Conservation (phyloP, 768 basidiomycete genomes). For the Trametes meyenii region DNA sequence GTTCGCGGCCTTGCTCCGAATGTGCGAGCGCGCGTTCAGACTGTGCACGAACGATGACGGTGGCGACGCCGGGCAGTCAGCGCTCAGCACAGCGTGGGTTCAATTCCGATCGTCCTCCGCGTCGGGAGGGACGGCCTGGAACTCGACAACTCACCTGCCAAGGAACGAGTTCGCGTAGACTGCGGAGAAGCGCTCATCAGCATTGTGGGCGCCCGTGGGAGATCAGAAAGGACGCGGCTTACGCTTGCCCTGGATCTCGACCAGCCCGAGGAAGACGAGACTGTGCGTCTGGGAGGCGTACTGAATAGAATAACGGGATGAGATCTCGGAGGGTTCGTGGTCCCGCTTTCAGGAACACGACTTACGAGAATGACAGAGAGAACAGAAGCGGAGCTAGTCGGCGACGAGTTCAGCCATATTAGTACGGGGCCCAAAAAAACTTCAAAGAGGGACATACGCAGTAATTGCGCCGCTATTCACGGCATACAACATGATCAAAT, state of each 20-base stretch:
- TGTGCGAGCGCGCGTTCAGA: conserved; percentile 19
- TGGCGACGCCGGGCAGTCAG: not conserved
- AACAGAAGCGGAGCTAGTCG: conserved; percentile 15
- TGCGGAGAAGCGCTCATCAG: not conserved
- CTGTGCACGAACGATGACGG: not conserved
- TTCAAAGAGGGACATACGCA: conserved; percentile 10
- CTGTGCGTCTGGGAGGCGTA: conserved; percentile 20
- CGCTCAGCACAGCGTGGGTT: not conserved
- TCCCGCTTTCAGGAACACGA: not conserved
- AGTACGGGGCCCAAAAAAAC: not conserved
- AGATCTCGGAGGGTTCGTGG: not conserved
- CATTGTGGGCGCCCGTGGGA: not conserved
- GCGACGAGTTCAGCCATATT: not conserved
- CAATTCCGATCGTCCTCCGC: not conserved
- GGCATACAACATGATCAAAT: conserved; percentile 18
- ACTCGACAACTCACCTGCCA: conserved; percentile 11
- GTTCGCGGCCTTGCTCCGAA: conserved; percentile 12
- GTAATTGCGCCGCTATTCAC: conserved; percentile 23
- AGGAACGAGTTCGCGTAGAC: conserved; percentile 25
- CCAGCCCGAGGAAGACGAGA: conserved; percentile 23
- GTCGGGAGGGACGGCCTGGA: not conserved
- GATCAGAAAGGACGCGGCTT: not conserved
- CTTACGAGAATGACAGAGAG: conserved; percentile 19
- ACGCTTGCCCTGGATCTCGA: conserved; percentile 27
- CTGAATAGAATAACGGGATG: not conserved